phyloP scores from a whole-genome alignment of 345 rosid species.

The Raphanus raphanistrum region DNA sequence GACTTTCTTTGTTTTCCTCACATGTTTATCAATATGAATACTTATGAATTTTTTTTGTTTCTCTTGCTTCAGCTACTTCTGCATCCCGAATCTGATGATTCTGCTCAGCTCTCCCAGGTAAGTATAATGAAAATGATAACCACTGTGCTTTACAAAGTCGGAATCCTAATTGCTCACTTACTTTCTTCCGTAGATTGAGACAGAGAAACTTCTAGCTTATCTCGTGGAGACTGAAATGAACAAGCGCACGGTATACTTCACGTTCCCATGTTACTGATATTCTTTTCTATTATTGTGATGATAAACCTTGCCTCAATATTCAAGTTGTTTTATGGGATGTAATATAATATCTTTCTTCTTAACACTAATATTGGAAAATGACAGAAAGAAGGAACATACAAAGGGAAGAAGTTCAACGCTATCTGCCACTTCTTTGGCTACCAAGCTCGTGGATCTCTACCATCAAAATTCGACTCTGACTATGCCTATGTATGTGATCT shows the following conservation, averaged over 20 bases:
- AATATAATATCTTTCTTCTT: background rate
- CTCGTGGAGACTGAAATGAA: conserved; percentile 93
- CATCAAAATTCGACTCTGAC: conserved; percentile 95
- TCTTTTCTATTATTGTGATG: background rate
- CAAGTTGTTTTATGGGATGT: background rate
- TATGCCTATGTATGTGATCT: conserved; percentile 76
- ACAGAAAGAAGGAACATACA: conserved; percentile 85
- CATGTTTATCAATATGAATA: background rate
- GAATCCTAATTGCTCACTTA: conserved; percentile 30
- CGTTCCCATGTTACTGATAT: background rate
- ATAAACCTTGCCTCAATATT: background rate
- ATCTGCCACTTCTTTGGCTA: conserved; percentile 98
- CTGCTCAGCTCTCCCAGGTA: conserved; percentile 98
- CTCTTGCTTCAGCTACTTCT: conserved; percentile 74
- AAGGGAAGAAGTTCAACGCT: conserved; percentile 90
- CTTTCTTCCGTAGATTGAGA: conserved; percentile 67
- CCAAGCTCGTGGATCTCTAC: conserved; percentile 97
- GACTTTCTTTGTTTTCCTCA: conserved; percentile 1
- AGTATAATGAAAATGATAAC: conserved; percentile 6
- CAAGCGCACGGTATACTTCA: conserved; percentile 61
- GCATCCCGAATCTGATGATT: conserved; percentile 93
- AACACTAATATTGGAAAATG: conserved; percentile 24
- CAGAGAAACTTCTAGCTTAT: conserved; percentile 92
- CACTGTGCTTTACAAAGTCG: background rate
- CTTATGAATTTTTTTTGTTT: conserved; percentile 32